These are phyloP conservation scores for Drechslerella stenobrocha DNA, from an alignment of 2,329 filamentous ascomycete genomes.

Conservation along the genomic window DNA sequence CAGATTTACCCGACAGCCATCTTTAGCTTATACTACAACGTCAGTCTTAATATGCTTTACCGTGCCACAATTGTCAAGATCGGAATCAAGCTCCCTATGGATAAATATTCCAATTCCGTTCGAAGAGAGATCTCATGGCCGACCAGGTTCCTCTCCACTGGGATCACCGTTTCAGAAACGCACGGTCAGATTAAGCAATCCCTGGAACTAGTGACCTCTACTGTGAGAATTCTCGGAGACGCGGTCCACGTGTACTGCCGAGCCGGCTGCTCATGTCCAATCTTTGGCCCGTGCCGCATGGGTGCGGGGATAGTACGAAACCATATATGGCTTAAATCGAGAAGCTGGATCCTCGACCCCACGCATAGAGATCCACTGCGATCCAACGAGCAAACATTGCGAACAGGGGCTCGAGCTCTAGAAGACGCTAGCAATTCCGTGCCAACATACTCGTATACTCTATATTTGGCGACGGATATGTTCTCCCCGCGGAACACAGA, in stretches of 20 bases:
- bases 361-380: no score
- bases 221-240: neutral
- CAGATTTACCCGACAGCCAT: no score
- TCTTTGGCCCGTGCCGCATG: neutral
- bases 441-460: no score
- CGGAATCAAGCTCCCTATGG: no score
- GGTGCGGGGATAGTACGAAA: neutral
- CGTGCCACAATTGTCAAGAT: no score
- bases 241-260: neutral
- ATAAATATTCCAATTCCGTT: neutral
- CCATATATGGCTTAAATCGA: neutral
- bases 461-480: no score
- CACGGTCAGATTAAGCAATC: neutral
- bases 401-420: neutral
- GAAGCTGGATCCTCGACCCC: no score
- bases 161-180: neutral
- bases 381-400: neutral
- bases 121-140: neutral
- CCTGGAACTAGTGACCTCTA: neutral
- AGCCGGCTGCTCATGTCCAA: neutral
- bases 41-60: no score
- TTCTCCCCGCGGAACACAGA: no score
- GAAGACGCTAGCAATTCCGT: slow-evolving; percentile 5
- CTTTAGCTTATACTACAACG: no score
- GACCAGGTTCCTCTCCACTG: neutral